Conservation (phyloP, 768 basidiomycete species). For the Rhizopogon vinicolor region DNA sequence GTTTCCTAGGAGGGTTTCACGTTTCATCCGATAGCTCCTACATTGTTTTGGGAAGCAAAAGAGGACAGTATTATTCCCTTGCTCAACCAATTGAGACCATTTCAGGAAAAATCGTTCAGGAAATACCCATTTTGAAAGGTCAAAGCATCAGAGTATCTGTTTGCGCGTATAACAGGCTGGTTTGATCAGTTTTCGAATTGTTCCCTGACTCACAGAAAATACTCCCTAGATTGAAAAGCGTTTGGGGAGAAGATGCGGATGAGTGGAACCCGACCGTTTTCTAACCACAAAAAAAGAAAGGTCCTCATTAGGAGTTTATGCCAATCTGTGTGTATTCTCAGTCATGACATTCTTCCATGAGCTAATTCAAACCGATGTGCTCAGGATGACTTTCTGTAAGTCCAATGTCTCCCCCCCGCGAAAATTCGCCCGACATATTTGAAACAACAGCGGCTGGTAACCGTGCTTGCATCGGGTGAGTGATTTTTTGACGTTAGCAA, state of each 20-base stretch:
- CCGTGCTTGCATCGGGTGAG: slow-evolving; percentile 9
- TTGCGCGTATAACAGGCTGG: slow-evolving; percentile 27
- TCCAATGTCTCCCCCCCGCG: neutral
- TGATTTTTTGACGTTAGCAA: neutral
- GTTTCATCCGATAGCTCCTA: slow-evolving; percentile 26
- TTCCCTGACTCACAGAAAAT: neutral
- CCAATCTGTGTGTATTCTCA: slow-evolving; percentile 6
- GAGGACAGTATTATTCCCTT: slow-evolving; percentile 29
- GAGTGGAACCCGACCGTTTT: slow-evolving; percentile 15
- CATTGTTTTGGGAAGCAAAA: slow-evolving; percentile 19
- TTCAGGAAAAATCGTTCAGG: slow-evolving; percentile 13
- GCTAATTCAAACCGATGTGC: neutral
- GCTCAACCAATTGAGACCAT: slow-evolving; percentile 22
- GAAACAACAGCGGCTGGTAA: slow-evolving; percentile 4
- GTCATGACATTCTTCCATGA: neutral
- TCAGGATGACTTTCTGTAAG: slow-evolving; percentile 10
- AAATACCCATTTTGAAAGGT: slow-evolving; percentile 15
- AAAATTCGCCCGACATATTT: neutral
- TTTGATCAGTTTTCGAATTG: neutral
- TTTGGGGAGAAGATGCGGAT: slow-evolving; percentile 18
- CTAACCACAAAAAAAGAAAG: slow-evolving; percentile 1
- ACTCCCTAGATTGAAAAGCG: slow-evolving; percentile 1
- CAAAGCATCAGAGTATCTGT: slow-evolving; percentile 11
- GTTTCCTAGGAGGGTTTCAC: slow-evolving; percentile 22
- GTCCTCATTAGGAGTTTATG: slow-evolving; percentile 2